A percentile compares a stretch with the other conserved stretches of the same genome.
Evolutionary conservation across 768 basidiomycete species (phyloP).

Genomic region (Steccherinum ochraceum): DNA sequence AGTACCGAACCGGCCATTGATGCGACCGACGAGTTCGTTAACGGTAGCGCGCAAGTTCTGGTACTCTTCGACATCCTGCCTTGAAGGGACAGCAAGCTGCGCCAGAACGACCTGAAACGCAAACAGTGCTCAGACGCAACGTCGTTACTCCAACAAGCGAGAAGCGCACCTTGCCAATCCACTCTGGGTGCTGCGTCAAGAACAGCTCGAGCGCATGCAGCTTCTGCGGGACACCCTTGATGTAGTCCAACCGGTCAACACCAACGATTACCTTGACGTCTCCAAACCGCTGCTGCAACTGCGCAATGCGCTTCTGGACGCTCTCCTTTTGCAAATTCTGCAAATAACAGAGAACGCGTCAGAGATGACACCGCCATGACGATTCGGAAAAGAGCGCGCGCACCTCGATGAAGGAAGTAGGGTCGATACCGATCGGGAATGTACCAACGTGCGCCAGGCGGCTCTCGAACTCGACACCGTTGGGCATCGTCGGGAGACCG

Average conservation of each 20-base stretch:
- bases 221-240: constrained; percentile 99
- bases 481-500: constrained; percentile 93
- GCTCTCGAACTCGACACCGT: constrained; percentile 94
- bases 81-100: constrained; percentile 94
- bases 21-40: constrained; percentile 96
- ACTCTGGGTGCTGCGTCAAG: constrained; percentile 95
- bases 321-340: constrained; percentile 75
- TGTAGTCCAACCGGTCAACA: constrained; percentile 97
- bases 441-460: constrained; percentile 96
- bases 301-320: constrained; percentile 74
- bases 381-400: constrained; percentile 13
- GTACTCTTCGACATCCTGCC: constrained; percentile 99
- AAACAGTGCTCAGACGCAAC: not conserved
- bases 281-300: constrained; percentile 84
- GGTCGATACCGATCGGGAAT: constrained; percentile 99
- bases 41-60: constrained; percentile 94
- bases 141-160: no score
- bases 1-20: constrained; percentile 98
- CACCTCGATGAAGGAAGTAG: constrained; percentile 82
- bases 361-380: not conserved
- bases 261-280: constrained; percentile 98
- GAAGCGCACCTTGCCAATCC: constrained; percentile 86
- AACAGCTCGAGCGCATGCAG: constrained; percentile 95
- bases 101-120: constrained; percentile 77
- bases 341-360: constrained; percentile 11